Evolutionary conservation across 441 rosid genomes (phyloP), one percentile per base, ranked within the genome.

Genomic region (Brassica balearica): DNA sequence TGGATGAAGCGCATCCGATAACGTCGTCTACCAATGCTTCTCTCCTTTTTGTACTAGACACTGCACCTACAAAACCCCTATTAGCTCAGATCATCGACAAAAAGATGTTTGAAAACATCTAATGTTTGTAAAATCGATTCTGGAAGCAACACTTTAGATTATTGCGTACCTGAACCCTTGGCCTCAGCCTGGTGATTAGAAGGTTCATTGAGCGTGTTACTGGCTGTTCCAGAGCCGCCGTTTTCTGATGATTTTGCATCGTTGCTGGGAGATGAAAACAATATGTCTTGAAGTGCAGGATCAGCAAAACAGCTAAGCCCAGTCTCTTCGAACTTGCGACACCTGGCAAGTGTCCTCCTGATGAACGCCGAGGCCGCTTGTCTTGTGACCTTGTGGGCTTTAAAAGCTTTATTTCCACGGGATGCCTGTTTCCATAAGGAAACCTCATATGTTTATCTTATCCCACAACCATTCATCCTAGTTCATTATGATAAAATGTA

Each of bases 171-270:
- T 77, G 96, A 90, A 74, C 89, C 95, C 84, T 87, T 90, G 75
- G 89, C 90, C 36, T 92, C 97, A 48, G 84, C 80, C 68, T 84
- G 94, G 79, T 84, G 86, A 83, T 88, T 91, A 65, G 88, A 85
- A 65, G 87, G 87, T 76, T 93, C 98, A 70, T 88, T 91, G 81
- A 83, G 86, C 0, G 93, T 92, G 84, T 91, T 95, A 81, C 98
- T 93, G 25, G 96, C 97, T 36, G 98, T 93, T 80, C 98, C 97
- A 19, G 98, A 95, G 83, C 98, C 99, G 48, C 94, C 94, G 84
- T 90, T 84, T 66, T 93, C 99, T 9, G 80, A 76, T 71, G 96
- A 93, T 75, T 95, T 95, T 61, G 94, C 86, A 73, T 90, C 93
- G 61, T 84, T 88, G 86, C 89, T 86, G 65, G 90, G 89, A 5